phyloP scores from a whole-genome alignment of 331 rosid genomes.

The Ulmus americana region DNA sequence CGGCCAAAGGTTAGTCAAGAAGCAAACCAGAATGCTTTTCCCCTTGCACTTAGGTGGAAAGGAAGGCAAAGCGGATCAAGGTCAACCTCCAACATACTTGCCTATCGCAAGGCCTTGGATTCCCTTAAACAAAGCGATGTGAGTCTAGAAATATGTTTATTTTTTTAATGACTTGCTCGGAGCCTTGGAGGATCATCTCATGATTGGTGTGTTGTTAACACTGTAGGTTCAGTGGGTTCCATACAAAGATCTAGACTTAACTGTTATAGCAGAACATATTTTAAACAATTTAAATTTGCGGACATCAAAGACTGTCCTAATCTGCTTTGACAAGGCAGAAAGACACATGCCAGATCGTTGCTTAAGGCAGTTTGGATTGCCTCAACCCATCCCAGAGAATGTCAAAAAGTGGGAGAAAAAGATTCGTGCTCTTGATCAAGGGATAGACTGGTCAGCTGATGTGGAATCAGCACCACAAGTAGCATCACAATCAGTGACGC shows the following conservation, averaged over 20 bases:
- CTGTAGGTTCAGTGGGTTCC: slow-evolving; percentile 85
- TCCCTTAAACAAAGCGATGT: slow-evolving; percentile 66
- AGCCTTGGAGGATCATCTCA: no score
- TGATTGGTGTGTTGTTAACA: slow-evolving; percentile 14
- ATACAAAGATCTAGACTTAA: slow-evolving; percentile 55
- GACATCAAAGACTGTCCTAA: slow-evolving; percentile 61
- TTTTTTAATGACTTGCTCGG: no score
- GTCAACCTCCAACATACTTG: slow-evolving; percentile 54
- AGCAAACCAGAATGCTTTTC: slow-evolving; percentile 49
- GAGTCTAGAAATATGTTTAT: slow-evolving; percentile 25
- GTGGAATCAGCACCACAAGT: slow-evolving; percentile 27
- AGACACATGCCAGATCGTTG: slow-evolving; percentile 78
- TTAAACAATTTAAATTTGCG: slow-evolving; percentile 39
- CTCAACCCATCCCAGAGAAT: slow-evolving; percentile 61
- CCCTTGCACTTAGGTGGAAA: slow-evolving; percentile 78
- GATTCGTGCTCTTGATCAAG: slow-evolving; percentile 60
- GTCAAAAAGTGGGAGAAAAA: slow-evolving; percentile 74
- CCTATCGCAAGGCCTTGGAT: slow-evolving; percentile 86
- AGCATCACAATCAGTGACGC: no score
- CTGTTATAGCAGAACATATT: slow-evolving; percentile 59
- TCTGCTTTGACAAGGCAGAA: slow-evolving; percentile 87
- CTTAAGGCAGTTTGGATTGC: slow-evolving; percentile 74
- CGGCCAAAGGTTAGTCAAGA: slow-evolving; percentile 73
- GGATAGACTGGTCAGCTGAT: slow-evolving; percentile 48
- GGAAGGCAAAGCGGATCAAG: slow-evolving; percentile 67